Percentiles rank a stretch among this genome's conserved stretches.
These are phyloP conservation scores for Candida sakaeoensis DNA, from an alignment of 805 yeast species.

Conservation along the genomic window DNA sequence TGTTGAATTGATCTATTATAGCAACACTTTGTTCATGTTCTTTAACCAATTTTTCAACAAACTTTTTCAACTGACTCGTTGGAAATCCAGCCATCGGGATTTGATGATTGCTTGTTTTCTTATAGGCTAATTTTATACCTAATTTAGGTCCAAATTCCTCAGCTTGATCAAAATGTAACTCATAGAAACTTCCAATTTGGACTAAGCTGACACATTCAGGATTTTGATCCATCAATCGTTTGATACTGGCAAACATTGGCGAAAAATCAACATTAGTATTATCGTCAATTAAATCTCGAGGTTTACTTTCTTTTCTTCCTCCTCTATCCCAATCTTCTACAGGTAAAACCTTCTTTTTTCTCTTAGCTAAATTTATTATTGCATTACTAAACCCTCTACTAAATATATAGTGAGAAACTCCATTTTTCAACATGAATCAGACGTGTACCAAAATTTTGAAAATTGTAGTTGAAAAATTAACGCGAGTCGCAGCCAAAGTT, in stretches of 20 bases:
- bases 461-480: neutral
- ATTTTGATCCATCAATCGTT: constrained; percentile 29
- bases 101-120: constrained; percentile 36
- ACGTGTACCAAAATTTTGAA: neutral
- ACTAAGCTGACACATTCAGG: constrained; percentile 45
- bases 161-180: constrained; percentile 88
- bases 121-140: constrained; percentile 66
- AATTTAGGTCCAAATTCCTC: constrained; percentile 63
- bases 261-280: constrained; percentile 18
- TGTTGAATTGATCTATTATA: constrained; percentile 63
- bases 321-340: constrained; percentile 38
- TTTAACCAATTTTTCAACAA: constrained; percentile 68
- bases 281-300: constrained; percentile 1
- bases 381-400: neutral
- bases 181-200: constrained; percentile 86
- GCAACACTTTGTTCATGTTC: constrained; percentile 72
- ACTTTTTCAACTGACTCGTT: constrained; percentile 60
- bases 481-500: neutral
- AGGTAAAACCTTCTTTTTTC: neutral
- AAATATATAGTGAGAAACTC: neutral
- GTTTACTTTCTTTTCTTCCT: constrained; percentile 27
- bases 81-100: constrained; percentile 95
- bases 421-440: constrained; percentile 2
- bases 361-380: neutral
- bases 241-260: constrained; percentile 33